Evolutionary conservation across 148 eudicot species (phyloP).

Genomic region (Rhododendron molle): DNA sequence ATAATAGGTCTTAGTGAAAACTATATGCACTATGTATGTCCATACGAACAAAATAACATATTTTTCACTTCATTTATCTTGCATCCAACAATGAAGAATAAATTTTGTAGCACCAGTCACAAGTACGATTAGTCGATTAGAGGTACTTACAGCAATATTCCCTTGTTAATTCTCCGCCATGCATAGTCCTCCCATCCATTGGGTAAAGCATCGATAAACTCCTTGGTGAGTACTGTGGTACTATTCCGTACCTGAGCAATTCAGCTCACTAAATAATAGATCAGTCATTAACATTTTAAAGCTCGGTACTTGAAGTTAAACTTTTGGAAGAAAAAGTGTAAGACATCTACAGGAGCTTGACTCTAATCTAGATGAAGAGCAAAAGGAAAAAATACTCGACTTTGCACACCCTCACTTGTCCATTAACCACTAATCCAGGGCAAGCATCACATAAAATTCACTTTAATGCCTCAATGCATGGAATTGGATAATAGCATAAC

Average conservation of each 20-base stretch:
- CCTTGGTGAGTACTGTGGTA: conserved; percentile 83
- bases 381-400: not conserved
- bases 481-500: not conserved
- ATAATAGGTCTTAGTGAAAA: not conserved
- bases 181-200: conserved; percentile 97
- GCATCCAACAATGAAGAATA: not conserved
- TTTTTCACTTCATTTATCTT: not conserved
- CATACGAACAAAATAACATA: not conserved
- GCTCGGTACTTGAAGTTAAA: not conserved
- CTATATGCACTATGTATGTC: not conserved
- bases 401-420: not conserved
- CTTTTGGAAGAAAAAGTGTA: conserved; percentile 10
- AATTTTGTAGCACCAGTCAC: conserved; percentile 2
- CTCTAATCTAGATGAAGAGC: not conserved
- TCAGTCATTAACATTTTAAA: conserved; percentile 21
- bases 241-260: conserved; percentile 89
- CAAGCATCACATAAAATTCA: not conserved
- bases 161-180: conserved; percentile 94
- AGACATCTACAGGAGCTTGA: not conserved
- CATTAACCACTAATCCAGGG: not conserved
- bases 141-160: conserved; percentile 75
- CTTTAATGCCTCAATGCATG: not conserved
- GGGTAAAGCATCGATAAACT: conserved; percentile 88
- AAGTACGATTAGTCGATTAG: not conserved
- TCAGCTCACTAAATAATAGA: conserved; percentile 65